Evolutionary conservation across 768 basidiomycete species (phyloP).

Genomic region (Phylloporus sp.): DNA sequence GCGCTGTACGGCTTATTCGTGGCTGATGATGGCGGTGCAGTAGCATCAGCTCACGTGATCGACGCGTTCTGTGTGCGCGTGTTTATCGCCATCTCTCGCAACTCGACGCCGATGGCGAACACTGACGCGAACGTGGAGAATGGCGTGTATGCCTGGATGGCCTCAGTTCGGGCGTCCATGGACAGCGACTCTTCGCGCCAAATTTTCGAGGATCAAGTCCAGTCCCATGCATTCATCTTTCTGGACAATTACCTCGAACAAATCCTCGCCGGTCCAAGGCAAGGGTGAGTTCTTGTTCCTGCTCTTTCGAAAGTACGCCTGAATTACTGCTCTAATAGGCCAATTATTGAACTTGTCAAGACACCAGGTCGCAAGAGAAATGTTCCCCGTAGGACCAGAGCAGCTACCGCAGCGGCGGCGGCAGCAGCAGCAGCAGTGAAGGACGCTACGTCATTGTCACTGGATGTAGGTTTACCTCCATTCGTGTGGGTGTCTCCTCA

Average conservation of each 20-base stretch:
- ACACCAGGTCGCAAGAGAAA: conserved; percentile 75
- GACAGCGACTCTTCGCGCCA: conserved; percentile 68
- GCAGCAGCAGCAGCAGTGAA: conserved; percentile 44
- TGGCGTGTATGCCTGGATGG: conserved; percentile 68
- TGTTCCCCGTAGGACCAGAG: conserved; percentile 47
- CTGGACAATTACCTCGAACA: conserved; percentile 73
- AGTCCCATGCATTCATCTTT: conserved; percentile 73
- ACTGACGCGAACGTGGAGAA: conserved; percentile 13
- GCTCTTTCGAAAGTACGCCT: neutral
- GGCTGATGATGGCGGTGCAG: conserved; percentile 7
- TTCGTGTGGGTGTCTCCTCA: conserved; percentile 8
- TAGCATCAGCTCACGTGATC: conserved; percentile 24
- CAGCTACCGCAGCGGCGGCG: conserved; percentile 36
- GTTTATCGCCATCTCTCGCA: conserved; percentile 10
- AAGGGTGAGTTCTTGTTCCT: conserved; percentile 47
- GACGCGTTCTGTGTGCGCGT: conserved; percentile 25
- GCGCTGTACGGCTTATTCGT: no score
- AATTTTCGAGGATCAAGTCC: conserved; percentile 68
- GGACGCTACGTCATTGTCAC: conserved; percentile 35
- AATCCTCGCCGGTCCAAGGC: conserved; percentile 61
- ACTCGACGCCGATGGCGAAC: conserved; percentile 10
- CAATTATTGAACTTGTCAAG: conserved; percentile 77
- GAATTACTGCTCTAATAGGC: conserved; percentile 36
- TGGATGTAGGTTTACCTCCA: conserved; percentile 40
- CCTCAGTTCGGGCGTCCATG: conserved; percentile 64